These are phyloP conservation scores for Polyplosphaeria fusca DNA, from an alignment of 495 filamentous ascomycete genomes.

Conservation along the genomic window DNA sequence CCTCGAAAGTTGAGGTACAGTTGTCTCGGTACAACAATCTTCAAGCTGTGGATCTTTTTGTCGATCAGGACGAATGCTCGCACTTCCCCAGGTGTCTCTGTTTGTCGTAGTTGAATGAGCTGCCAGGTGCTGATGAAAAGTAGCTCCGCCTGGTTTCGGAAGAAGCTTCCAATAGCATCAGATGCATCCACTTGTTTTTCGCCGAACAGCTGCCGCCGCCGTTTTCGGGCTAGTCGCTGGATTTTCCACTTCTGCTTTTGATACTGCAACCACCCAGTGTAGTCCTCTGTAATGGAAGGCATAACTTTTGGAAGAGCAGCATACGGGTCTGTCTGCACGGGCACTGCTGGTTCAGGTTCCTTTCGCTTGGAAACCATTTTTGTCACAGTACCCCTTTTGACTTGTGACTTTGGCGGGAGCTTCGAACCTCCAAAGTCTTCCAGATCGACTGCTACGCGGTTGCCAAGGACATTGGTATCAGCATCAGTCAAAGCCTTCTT, in stretches of 20 bases:
- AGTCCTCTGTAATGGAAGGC: slow-evolving; percentile 84
- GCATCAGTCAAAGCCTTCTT: slow-evolving; percentile 70
- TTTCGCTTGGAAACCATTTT: slow-evolving; percentile 80
- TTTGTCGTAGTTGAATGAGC: slow-evolving; percentile 78
- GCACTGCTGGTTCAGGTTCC: slow-evolving; percentile 54
- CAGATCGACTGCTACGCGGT: slow-evolving; percentile 63
- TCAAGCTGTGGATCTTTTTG: slow-evolving; percentile 80
- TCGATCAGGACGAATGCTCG: slow-evolving; percentile 90
- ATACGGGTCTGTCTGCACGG: slow-evolving; percentile 69
- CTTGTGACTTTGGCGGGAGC: slow-evolving; percentile 53
- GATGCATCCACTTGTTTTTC: slow-evolving; percentile 66
- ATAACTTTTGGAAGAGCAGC: slow-evolving; percentile 78
- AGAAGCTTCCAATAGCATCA: slow-evolving; percentile 78
- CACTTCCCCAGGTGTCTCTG: slow-evolving; percentile 79
- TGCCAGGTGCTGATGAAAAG: slow-evolving; percentile 93
- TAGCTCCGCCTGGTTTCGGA: slow-evolving; percentile 85
- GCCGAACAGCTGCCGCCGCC: slow-evolving; percentile 88
- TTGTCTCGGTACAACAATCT: slow-evolving; percentile 82
- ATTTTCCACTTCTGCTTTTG: slow-evolving; percentile 99
- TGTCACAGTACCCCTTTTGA: slow-evolving; percentile 62
- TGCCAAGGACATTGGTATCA: slow-evolving; percentile 62
- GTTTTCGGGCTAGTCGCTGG: slow-evolving; percentile 84
- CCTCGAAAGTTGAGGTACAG: slow-evolving; percentile 89
- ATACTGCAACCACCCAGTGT: slow-evolving; percentile 83
- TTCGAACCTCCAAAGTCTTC: slow-evolving; percentile 75